A percentile compares a stretch with the other conserved stretches of the same genome.
Conservation (phyloP, 345 rosid species). For the Gossypium herbaceum region DNA sequence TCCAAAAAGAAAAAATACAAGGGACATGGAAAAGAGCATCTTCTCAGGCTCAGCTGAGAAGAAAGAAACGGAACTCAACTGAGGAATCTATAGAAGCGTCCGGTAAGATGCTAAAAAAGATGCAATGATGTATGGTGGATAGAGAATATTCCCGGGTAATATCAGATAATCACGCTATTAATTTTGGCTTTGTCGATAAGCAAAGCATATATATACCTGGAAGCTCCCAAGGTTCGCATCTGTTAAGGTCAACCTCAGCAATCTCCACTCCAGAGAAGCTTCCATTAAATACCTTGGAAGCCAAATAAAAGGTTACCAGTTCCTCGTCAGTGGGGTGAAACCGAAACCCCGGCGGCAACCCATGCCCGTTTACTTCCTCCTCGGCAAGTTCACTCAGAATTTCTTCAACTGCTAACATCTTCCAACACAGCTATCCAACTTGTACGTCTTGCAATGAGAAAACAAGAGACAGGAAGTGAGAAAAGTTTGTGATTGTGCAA, state of each 20-base stretch:
- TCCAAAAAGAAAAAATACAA: background rate
- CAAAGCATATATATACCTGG: conserved; percentile 47
- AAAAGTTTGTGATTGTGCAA: background rate
- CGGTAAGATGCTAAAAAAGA: background rate
- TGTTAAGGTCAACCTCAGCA: conserved; percentile 85
- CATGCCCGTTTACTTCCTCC: conserved; percentile 63
- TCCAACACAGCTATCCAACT: background rate
- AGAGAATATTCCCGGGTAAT: background rate
- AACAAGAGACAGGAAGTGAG: background rate
- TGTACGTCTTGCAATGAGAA: background rate
- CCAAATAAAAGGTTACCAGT: conserved; percentile 81
- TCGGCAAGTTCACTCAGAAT: conserved; percentile 55
- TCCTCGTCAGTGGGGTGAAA: conserved; percentile 99
- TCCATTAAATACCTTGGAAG: conserved; percentile 80
- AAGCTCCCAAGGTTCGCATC: conserved; percentile 98
- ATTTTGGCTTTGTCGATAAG: background rate
- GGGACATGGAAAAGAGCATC: background rate
- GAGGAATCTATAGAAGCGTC: conserved; percentile 10
- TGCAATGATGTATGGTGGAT: background rate
- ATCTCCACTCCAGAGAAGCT: conserved; percentile 65
- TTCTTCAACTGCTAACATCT: conserved; percentile 60
- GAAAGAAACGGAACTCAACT: background rate
- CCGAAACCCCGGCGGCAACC: conserved; percentile 91
- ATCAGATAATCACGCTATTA: background rate
- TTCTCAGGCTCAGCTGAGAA: background rate